Evolutionary conservation across 306 rosid species (phyloP), one percentile per base, ranked within the genome.

Genomic region (Prunus campanulata): DNA sequence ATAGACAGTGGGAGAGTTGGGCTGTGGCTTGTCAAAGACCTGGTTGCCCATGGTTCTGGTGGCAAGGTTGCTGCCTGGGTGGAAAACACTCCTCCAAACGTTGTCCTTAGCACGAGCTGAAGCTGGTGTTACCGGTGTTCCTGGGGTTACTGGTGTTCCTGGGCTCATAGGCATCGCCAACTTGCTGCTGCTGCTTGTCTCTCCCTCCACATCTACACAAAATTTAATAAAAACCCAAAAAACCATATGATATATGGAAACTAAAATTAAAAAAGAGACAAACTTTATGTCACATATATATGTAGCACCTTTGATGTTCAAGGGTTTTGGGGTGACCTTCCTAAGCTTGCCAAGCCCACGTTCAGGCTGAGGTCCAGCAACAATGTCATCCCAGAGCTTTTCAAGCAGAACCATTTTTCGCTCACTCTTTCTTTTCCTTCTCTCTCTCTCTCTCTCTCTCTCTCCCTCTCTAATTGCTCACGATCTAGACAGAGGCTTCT

Each of bases 51-150:
- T 62, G 66, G 70, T 14, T 74, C 68, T 92, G 0, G 96, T 88
- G 22, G 99, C 97, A 0, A 87, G 89, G 83, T 96, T 96, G 62
- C 98, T 92, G 12, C 99, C 99, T 0, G 99, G 99, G 72, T 96
- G 64, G 87, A 96, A 96, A 73, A 96, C 99, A 73, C 99, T 96
- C 90, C 99, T 90, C 99, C 99, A 92, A 18, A 96, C 98, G 88
- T 92, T 92, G 57, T 90, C 87, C 66, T 81, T 87, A 12, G 18
- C 39, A 48, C 92, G 95, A 18, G 72, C 91, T 56, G 88, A 79
- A 0, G 20, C 5, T 1, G 97, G 93, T 3, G 97, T 88, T 22
- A 50, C 47, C 1, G 97, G 97, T 0, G 97, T 93, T 2, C 35
- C 30, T 5, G 97, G 97, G 0, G 97, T 93, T 2, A 11, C 80